Conservation (phyloP, 345 rosid species). For the Eucalyptus dawsonii region DNA sequence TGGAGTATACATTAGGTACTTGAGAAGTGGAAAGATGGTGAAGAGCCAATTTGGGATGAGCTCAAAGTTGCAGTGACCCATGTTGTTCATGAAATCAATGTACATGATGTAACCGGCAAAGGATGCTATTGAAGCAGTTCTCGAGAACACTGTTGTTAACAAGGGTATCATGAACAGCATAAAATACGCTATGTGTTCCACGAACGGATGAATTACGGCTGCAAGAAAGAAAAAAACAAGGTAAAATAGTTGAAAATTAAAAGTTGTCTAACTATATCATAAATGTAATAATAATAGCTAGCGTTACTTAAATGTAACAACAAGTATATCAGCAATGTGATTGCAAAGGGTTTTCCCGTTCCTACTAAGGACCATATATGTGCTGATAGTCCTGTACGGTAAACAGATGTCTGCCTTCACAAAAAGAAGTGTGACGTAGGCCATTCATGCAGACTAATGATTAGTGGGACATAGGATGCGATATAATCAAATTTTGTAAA, state of each 20-base stretch:
- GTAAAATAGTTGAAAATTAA: too few species aligned
- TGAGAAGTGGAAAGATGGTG: slow-evolving; percentile 52
- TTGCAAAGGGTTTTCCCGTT: not conserved
- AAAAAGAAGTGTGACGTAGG: not conserved
- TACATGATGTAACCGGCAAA: slow-evolving; percentile 16
- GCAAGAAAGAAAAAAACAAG: not conserved
- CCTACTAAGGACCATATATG: not conserved
- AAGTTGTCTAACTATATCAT: too few species aligned
- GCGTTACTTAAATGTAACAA: not conserved
- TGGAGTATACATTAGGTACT: slow-evolving; percentile 62
- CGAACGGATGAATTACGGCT: slow-evolving; percentile 91
- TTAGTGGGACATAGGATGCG: not conserved
- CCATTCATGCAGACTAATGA: too few species aligned
- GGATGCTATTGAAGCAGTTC: slow-evolving; percentile 17
- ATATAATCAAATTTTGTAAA: not conserved
- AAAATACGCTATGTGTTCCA: slow-evolving; percentile 46
- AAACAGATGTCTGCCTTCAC: not conserved
- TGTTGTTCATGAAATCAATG: slow-evolving; percentile 68
- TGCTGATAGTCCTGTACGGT: not conserved
- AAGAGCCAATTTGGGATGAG: slow-evolving; percentile 50
- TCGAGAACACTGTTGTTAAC: not conserved
- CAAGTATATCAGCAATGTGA: not conserved
- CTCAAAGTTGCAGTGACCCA: slow-evolving; percentile 93
- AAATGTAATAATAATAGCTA: not conserved
- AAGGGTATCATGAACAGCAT: slow-evolving; percentile 36